These are phyloP conservation scores for Ceriops zippeliana DNA, from an alignment of 345 rosid genomes.

Conservation along the genomic window DNA sequence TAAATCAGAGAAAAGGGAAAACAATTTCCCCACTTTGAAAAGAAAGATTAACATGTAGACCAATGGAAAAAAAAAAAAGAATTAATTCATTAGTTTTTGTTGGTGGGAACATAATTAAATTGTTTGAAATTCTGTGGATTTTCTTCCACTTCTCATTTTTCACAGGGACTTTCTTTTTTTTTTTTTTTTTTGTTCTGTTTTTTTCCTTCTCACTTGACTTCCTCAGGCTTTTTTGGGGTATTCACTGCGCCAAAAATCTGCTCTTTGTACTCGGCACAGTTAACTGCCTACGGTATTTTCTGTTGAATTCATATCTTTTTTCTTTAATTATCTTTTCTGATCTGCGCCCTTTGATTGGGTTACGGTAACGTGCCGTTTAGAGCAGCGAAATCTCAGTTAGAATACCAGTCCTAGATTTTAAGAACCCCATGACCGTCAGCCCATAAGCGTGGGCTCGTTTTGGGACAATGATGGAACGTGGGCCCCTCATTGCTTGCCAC, in stretches of 20 bases:
- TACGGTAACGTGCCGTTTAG: conserved; percentile 12
- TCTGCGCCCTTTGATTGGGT: neutral
- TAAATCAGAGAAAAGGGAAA: too few species aligned
- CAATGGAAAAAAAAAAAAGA: too few species aligned
- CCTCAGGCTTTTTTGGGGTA: conserved; percentile 75
- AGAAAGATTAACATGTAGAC: too few species aligned
- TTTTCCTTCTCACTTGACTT: neutral
- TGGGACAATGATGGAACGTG: neutral
- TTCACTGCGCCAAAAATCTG: conserved; percentile 73
- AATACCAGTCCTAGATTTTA: neutral
- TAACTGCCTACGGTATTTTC: conserved; percentile 60
- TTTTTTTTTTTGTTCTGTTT: too few species aligned
- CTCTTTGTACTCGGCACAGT: conserved; percentile 57
- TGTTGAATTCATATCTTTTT: neutral
- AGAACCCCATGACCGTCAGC: too few species aligned
- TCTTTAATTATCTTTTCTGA: neutral
- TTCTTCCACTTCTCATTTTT: neutral
- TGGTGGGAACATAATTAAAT: too few species aligned
- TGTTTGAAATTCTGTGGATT: too few species aligned
- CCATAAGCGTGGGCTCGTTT: neutral
- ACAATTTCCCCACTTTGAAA: too few species aligned
- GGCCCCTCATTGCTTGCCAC: neutral
- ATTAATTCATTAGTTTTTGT: too few species aligned
- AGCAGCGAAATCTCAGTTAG: neutral
- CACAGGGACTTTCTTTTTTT: neutral